Evolutionary conservation across 768 basidiomycete genomes (phyloP).

Genomic region (Leccinum subgranulosum): DNA sequence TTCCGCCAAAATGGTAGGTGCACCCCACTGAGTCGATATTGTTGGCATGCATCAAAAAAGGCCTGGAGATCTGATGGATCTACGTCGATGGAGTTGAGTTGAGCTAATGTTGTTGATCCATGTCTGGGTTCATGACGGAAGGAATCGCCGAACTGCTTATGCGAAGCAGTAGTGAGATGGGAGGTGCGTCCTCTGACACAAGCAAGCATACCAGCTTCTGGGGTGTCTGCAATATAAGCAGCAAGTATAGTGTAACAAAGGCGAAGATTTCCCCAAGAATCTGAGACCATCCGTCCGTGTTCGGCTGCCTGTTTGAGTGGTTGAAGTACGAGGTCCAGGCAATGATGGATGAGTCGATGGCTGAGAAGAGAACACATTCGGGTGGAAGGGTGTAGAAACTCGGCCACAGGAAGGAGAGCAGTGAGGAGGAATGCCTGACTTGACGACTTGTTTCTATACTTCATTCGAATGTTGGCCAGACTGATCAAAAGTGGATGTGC

Average conservation of each 20-base stretch:
- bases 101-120: not conserved
- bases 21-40: not conserved
- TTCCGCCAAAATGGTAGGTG: not conserved
- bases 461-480: not conserved
- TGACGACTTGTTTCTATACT: not conserved
- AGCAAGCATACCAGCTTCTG: not conserved
- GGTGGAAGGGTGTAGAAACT: not conserved
- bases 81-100: not conserved
- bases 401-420: not conserved
- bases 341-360: not conserved
- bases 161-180: not conserved
- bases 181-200: not conserved
- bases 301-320: not conserved
- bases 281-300: not conserved
- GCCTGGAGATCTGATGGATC: not conserved
- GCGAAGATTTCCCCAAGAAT: not conserved
- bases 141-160: not conserved
- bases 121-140: not conserved
- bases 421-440: not conserved
- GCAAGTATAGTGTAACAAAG: not conserved
- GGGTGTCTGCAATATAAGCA: not conserved
- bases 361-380: not conserved
- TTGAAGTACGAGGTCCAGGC: not conserved
- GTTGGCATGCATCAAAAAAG: not conserved
- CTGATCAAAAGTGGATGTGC: too few species aligned